Conservation (phyloP, 345 rosid genomes). For the Zanthoxylum bungeanum region DNA sequence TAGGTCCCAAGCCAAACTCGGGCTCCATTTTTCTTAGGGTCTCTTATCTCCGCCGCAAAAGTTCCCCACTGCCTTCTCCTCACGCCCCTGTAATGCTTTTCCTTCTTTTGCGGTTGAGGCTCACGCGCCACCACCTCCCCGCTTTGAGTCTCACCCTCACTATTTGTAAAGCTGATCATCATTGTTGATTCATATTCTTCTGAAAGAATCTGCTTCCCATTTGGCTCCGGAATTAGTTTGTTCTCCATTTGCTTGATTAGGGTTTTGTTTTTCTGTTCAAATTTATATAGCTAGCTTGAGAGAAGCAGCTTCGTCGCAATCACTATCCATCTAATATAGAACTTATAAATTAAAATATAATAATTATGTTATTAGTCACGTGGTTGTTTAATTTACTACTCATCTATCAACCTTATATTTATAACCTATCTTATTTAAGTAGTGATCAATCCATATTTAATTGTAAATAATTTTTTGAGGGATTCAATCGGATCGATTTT, state of each 20-base stretch:
- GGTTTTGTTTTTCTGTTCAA: neutral
- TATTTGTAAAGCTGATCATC: neutral
- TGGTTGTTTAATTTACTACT: neutral
- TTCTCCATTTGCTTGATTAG: neutral
- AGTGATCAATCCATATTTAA: too few species aligned
- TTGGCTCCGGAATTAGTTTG: neutral
- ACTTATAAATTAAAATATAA: too few species aligned
- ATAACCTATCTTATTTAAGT: too few species aligned
- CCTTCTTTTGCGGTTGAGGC: neutral
- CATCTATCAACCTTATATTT: neutral
- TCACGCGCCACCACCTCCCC: neutral
- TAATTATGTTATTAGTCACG: neutral
- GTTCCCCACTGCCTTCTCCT: constrained; percentile 72
- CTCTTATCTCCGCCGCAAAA: constrained; percentile 69
- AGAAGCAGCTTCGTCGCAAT: neutral
- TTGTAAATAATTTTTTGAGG: too few species aligned
- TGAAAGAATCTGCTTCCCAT: neutral
- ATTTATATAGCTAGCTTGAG: neutral
- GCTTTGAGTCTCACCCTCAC: too few species aligned
- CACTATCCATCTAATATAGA: neutral
- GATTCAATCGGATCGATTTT: too few species aligned
- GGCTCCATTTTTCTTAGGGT: constrained; percentile 58
- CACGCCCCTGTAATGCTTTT: constrained; percentile 22
- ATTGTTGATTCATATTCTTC: neutral
- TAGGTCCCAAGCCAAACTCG: constrained; percentile 77